These are phyloP conservation scores for Trichoderma gracile DNA, from an alignment of 2,329 filamentous ascomycete species.

Conservation along the genomic window DNA sequence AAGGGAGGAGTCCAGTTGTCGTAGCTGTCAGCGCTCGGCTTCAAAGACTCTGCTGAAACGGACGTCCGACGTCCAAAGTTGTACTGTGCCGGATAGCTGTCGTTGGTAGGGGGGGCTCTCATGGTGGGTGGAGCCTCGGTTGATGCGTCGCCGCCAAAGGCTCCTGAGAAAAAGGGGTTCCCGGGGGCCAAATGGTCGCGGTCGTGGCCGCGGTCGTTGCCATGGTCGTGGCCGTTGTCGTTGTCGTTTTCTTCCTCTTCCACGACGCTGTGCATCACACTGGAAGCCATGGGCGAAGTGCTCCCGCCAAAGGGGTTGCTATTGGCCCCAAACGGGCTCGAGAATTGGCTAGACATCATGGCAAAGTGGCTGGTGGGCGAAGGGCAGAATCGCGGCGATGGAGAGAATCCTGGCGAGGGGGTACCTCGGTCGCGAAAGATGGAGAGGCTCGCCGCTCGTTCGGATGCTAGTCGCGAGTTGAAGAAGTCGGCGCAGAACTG, in stretches of 20 bases:
- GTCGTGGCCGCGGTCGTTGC: too few relatives aligned
- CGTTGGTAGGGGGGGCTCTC: constrained; percentile 55
- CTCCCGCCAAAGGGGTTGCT: constrained; percentile 74
- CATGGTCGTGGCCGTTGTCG: too few relatives aligned
- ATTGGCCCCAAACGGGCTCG: constrained; percentile 67
- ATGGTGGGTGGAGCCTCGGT: constrained; percentile 49
- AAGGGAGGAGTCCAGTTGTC: constrained; percentile 89
- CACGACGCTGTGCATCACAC: constrained; percentile 58
- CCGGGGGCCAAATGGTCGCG: constrained; percentile 66
- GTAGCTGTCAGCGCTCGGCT: constrained; percentile 78
- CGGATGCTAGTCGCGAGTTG: constrained; percentile 62
- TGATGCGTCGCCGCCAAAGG: constrained; percentile 56
- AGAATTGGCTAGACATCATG: constrained; percentile 75
- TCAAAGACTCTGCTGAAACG: constrained; percentile 93
- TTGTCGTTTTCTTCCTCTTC: constrained; percentile 69
- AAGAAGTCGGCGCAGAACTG: constrained; percentile 73
- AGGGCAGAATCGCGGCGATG: constrained; percentile 17
- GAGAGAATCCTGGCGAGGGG: constrained; percentile 17
- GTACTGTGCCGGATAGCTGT: constrained; percentile 86
- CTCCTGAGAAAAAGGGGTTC: constrained; percentile 49
- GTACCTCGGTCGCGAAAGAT: constrained; percentile 20
- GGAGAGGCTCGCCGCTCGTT: constrained; percentile 48
- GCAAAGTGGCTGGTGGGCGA: constrained; percentile 24
- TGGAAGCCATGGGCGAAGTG: constrained; percentile 40
- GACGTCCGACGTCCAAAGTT: constrained; percentile 92